Evolutionary conservation across 148 eudicot species (phyloP), one percentile per base, ranked within the genome.

Genomic region (Heliosperma pusillum): DNA sequence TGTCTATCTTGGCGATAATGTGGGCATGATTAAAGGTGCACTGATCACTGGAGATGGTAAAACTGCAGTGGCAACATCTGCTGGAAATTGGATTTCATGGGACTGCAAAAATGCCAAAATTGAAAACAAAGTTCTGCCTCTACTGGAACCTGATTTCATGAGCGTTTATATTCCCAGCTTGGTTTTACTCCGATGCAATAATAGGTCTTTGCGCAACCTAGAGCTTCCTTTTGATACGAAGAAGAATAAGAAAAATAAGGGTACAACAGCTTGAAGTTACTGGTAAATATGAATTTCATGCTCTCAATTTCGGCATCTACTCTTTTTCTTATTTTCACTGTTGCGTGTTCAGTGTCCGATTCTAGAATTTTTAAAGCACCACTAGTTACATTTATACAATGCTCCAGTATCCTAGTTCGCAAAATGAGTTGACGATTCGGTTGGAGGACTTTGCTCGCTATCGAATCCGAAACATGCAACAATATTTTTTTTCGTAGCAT

Each of bases 21-120:
- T 76, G 66, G 78, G 78, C 45, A 56, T 19, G 12, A 53, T 76
- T 56, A 66, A 36, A 57, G 78, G 78, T 56, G 72, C 78, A 4
- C 4, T 24, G n/a, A 50, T 76, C 24, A 27, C 55, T 57, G 24
- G 30, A 24, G 26, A 57, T 67, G 72, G 73, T 76, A 68, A 76
- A 21, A 57, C 61, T 24, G 72, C 58, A 56, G 78, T 76, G 72
- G 70, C 73, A 36, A 76, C 78, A 4, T 57, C 78, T 76, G 78
- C 13, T 67, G 78, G 78, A 22, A 76, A 76, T 76, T 67, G 62
- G 57, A 68, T 76, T 57, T 67, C 78, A 42, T 76, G 78, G 78
- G 72, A 76, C 61, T 70, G 56, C 3, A 76, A 27, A 19, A 67
- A 57, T 67, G 42, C 22, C 40, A 55, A 56, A 7, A 17, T 76